These are phyloP conservation scores for Bruguiera parviflora DNA, from an alignment of 345 rosid species.

Conservation along the genomic window DNA sequence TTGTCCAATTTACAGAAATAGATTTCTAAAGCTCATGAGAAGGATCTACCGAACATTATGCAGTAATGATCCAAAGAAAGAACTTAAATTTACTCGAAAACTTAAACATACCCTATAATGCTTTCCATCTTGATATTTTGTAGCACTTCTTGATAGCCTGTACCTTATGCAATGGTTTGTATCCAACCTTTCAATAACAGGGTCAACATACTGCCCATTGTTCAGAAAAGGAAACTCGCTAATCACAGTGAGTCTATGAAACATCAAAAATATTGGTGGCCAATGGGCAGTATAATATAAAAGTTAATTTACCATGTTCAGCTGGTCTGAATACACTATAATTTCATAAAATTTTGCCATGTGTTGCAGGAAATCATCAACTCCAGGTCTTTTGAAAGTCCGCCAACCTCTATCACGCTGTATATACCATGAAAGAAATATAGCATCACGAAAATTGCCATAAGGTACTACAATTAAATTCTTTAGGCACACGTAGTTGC, in stretches of 20 bases:
- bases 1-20: constrained; percentile 1
- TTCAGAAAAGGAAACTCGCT: constrained; percentile 9
- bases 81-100: constrained; percentile 3
- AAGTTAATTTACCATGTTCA: constrained; percentile 58
- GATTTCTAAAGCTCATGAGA: neutral
- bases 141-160: constrained; percentile 74
- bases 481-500: neutral
- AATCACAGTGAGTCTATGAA: constrained; percentile 3
- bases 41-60: neutral
- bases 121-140: constrained; percentile 85
- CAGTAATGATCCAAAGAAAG: neutral
- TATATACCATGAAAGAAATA: constrained; percentile 17
- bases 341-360: constrained; percentile 77
- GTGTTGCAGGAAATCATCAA: constrained; percentile 92
- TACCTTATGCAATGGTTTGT: constrained; percentile 58
- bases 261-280: neutral
- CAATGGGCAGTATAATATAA: neutral
- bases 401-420: constrained; percentile 99
- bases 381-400: constrained; percentile 97
- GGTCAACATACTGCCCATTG: constrained; percentile 66
- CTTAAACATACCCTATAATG: constrained; percentile 66
- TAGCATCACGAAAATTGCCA: neutral
- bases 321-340: constrained; percentile 79
- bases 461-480: constrained; percentile 4
- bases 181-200: constrained; percentile 86